phyloP scores from a whole-genome alignment of 2,329 filamentous ascomycete genomes.

The Exophiala sp. region DNA sequence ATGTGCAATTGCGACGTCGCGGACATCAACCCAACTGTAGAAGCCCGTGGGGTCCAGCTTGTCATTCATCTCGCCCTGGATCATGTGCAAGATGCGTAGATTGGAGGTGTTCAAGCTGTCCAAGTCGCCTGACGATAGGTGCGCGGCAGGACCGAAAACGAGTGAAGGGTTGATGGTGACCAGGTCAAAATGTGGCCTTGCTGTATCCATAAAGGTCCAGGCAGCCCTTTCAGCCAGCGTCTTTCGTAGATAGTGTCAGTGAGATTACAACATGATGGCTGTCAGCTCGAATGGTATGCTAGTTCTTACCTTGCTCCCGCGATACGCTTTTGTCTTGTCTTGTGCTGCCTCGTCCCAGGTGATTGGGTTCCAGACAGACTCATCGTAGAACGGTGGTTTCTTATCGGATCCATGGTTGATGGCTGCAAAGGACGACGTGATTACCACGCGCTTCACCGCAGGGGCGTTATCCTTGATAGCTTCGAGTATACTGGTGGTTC shows the following conservation, averaged over 20 bases:
- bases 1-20: conserved; percentile 20
- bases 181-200: too few species aligned
- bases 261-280: too few species aligned
- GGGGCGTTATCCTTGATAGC: conserved; percentile 58
- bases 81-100: conserved; percentile 6
- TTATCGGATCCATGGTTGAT: too few species aligned
- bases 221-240: too few species aligned
- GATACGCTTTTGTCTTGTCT: conserved; percentile 35
- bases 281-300: too few species aligned
- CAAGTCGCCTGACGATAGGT: too few species aligned
- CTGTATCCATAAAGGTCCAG: too few species aligned
- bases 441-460: conserved; percentile 68
- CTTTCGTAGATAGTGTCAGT: too few species aligned
- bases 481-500: conserved; percentile 59
- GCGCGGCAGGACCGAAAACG: too few species aligned
- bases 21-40: conserved; percentile 31
- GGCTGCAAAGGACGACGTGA: conserved; percentile 59
- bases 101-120: too few species aligned
- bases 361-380: conserved; percentile 42
- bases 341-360: conserved; percentile 38
- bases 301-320: conserved; percentile 47
- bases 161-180: too few species aligned
- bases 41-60: conserved; percentile 36
- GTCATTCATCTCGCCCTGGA: conserved; percentile 32
- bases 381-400: conserved; percentile 39